A percentile compares a stretch with the other conserved stretches of the same genome.
Evolutionary conservation across 192 early-diverging fungal species (phyloP).

Genomic region (Geranomyces michiganensis): DNA sequence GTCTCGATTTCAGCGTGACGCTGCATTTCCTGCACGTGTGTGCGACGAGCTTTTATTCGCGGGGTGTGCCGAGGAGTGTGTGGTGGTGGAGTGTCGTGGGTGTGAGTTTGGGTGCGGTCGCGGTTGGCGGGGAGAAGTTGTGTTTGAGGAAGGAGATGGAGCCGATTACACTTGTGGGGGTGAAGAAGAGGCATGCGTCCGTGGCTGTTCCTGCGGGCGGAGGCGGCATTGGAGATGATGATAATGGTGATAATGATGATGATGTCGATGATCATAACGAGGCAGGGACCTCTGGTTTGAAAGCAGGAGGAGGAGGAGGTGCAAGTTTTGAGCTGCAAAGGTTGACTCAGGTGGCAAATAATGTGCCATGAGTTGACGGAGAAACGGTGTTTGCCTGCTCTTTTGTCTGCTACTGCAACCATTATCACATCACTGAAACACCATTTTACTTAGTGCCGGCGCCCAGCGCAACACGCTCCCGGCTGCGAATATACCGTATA

Average conservation of each 20-base stretch:
- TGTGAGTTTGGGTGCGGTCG: constrained; percentile 58
- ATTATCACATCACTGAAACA: too few species aligned
- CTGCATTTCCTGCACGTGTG: constrained; percentile 71
- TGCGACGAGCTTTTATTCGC: constrained; percentile 58
- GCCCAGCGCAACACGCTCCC: too few species aligned
- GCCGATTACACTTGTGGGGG: constrained; percentile 56
- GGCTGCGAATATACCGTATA: too few species aligned
- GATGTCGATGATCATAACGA: too few species aligned
- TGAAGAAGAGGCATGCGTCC: constrained; percentile 15
- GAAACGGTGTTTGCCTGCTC: too few species aligned
- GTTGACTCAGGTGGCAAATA: constrained; percentile 19
- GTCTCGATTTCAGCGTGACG: constrained; percentile 78
- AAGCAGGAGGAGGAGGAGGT: too few species aligned
- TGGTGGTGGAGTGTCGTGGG: constrained; percentile 71
- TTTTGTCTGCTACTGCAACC: too few species aligned
- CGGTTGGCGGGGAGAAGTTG: constrained; percentile 77
- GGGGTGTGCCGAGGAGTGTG: constrained; percentile 61
- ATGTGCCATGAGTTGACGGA: constrained; percentile 19
- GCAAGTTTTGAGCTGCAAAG: constrained; percentile 31
- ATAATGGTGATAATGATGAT: too few species aligned
- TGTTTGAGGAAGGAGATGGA: constrained; percentile 82
- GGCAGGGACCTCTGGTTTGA: too few species aligned
- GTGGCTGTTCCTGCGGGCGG: background rate
- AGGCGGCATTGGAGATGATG: constrained; percentile 1
- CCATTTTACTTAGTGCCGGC: too few species aligned